Evolutionary conservation across 2,329 filamentous ascomycete genomes (phyloP), one percentile per base, ranked within the genome.

Genomic region (Stemphylium beticola): DNA sequence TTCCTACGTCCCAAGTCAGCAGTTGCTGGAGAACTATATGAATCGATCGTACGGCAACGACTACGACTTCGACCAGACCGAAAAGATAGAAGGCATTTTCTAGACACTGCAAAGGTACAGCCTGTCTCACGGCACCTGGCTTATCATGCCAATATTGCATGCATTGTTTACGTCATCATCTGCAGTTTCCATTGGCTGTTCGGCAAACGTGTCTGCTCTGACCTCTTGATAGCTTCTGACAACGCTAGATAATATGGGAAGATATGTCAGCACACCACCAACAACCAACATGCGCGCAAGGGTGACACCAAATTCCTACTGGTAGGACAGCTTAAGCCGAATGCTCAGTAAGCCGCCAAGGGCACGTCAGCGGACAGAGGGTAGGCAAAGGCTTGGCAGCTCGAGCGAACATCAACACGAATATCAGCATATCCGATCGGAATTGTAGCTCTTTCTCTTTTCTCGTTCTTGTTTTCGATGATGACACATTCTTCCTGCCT

Each of bases 21-120:
- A 80, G 38, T 76, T 79, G 2, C 50, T 79, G 49, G 67, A 72
- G 36, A 72, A 73, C 0, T 87, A 87, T 66, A 59, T 87, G 58
- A 78, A 84, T 41, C 71, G 84, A 49, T 81, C 78, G 1, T 87
- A 84, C 65, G 85, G 85, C 0, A 87, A 87, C 65, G 82, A 80
- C 17, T 87, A 87, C 73, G 80, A 87, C 66, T 87, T 87, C 63
- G 74, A 81, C 50, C 85, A 87, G 69, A 49, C 54, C 1, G 59
- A 72, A 3, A 68, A 60, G 47, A 54, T 73, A 17, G 61, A 69
- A 14, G 62, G 59, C 4, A 26, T 71, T 2, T 72, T 71, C 40
- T 70, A 48, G 45, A 20, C 4, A 32, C 29, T 33, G 32, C 29
- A 9, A 17, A n/a, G 4, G 4, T 10, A 24, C 18, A 9, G n/a